These are phyloP conservation scores for Nakaseomyces delphensis DNA, from an alignment of 1,139 yeast genomes.

Conservation along the genomic window DNA sequence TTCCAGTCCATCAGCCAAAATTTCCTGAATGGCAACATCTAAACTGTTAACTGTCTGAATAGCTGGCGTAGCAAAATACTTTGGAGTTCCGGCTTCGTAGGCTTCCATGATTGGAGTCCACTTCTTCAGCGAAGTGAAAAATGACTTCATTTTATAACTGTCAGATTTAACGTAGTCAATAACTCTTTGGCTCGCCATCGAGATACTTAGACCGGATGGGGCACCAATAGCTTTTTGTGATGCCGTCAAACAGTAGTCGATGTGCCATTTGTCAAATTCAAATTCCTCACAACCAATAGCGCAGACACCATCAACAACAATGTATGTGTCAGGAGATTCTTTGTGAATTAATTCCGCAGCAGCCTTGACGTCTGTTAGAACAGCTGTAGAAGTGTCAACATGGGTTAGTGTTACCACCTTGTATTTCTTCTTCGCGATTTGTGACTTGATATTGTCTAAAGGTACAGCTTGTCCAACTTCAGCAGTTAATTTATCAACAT, in stretches of 20 bases:
- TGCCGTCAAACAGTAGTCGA: conserved; percentile 82
- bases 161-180: conserved; percentile 40
- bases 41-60: conserved; percentile 79
- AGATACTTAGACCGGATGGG: conserved; percentile 83
- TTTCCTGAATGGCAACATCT: conserved; percentile 67
- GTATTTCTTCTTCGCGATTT: conserved; percentile 47
- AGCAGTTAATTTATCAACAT: conserved; percentile 55
- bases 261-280: conserved; percentile 82
- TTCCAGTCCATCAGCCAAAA: conserved; percentile 51
- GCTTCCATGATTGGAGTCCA: conserved; percentile 89
- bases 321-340: conserved; percentile 68
- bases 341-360: conserved; percentile 54
- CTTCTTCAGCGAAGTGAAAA: conserved; percentile 67
- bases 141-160: conserved; percentile 37
- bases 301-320: conserved; percentile 90
- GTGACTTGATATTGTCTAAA: conserved; percentile 45
- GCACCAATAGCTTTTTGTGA: conserved; percentile 95
- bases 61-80: conserved; percentile 92
- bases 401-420: conserved; percentile 79
- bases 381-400: conserved; percentile 94
- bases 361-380: conserved; percentile 61
- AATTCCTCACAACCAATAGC: conserved; percentile 83
- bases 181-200: conserved; percentile 70
- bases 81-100: conserved; percentile 72
- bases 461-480: conserved; percentile 63